These are phyloP conservation scores for Glycine latifolia DNA, from an alignment of 306 rosid genomes.

Conservation along the genomic window DNA sequence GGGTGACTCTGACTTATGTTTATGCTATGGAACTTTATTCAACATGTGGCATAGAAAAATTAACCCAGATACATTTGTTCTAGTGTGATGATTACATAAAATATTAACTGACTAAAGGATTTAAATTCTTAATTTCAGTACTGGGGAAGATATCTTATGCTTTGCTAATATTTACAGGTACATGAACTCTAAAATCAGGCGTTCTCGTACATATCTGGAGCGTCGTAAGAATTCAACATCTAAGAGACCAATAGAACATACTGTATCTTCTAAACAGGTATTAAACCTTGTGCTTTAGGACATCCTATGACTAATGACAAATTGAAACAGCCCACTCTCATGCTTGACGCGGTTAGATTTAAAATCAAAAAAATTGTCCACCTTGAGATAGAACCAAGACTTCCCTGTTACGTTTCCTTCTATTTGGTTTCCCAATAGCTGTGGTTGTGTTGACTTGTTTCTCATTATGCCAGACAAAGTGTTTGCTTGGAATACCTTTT, in stretches of 20 bases:
- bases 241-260: slow-evolving; percentile 49
- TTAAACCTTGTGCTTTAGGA: slow-evolving; percentile 35
- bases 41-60: slow-evolving; percentile 10
- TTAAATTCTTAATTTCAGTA: background rate
- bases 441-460: slow-evolving; percentile 24
- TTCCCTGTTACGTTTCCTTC: slow-evolving; percentile 14
- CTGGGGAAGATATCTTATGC: slow-evolving; percentile 2
- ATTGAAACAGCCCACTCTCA: background rate
- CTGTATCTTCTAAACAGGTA: slow-evolving; percentile 58
- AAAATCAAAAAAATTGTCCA: background rate
- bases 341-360: slow-evolving; percentile 2
- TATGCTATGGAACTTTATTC: background rate
- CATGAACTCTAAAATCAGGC: slow-evolving; percentile 67
- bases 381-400: slow-evolving; percentile 24
- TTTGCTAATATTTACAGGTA: slow-evolving; percentile 50
- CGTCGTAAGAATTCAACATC: slow-evolving; percentile 52
- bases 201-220: slow-evolving; percentile 58
- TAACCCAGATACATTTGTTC: slow-evolving; percentile 9
- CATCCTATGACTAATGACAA: slow-evolving; percentile 6
- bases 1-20: slow-evolving; percentile 14
- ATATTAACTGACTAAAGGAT: background rate
- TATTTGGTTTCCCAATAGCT: background rate
- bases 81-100: slow-evolving; percentile 13
- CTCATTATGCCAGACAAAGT: slow-evolving; percentile 19
- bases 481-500: slow-evolving; percentile 28